Percentiles rank a stretch among this genome's conserved stretches.
These are phyloP conservation scores for Linnemannia zychae DNA, from an alignment of 192 early-diverging fungal species.

Conservation along the genomic window DNA sequence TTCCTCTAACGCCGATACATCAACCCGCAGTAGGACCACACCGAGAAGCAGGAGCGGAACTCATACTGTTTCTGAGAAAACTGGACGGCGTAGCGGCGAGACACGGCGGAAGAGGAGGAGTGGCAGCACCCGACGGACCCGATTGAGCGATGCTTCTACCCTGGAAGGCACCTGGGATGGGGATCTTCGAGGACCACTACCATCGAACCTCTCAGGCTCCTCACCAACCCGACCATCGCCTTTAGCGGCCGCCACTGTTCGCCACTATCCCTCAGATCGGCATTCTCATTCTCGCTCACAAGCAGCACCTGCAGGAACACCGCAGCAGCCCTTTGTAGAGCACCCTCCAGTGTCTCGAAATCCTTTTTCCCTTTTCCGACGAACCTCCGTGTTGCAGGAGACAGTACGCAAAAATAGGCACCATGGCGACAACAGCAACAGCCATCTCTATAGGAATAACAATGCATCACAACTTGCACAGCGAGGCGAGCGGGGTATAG, in stretches of 20 bases:
- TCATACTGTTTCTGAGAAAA: neutral
- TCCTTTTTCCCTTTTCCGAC: constrained; percentile 25
- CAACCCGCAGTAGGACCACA: neutral
- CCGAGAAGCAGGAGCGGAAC: neutral
- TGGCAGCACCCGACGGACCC: neutral
- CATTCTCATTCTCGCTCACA: neutral
- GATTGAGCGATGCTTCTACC: neutral
- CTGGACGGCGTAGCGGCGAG: constrained; percentile 1
- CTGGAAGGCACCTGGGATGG: constrained; percentile 5
- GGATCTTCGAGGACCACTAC: neutral
- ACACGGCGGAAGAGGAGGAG: constrained; percentile 8
- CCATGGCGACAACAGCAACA: neutral
- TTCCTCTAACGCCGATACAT: neutral
- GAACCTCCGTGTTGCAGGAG: neutral
- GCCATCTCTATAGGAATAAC: neutral
- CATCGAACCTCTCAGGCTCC: neutral
- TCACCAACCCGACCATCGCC: neutral
- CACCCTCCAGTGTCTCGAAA: neutral
- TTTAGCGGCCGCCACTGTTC: neutral
- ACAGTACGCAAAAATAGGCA: neutral
- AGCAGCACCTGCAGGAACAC: neutral
- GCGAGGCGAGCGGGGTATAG: neutral
- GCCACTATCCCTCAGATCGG: neutral
- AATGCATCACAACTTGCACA: neutral
- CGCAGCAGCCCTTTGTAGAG: neutral